These are phyloP conservation scores for Plasmodium knowlesi DNA, from an alignment of 169 alveolate genomes.

Conservation along the genomic window DNA sequence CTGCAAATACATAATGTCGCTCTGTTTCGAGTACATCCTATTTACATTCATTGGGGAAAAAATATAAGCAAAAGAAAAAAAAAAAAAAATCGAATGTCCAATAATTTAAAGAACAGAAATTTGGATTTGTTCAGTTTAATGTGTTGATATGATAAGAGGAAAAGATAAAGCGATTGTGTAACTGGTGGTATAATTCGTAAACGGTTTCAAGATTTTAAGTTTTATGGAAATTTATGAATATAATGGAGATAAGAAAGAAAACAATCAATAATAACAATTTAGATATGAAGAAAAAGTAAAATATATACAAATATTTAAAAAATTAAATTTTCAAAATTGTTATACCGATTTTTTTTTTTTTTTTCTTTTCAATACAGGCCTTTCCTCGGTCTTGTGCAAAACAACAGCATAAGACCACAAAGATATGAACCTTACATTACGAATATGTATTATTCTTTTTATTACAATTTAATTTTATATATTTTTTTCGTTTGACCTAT, in stretches of 20 bases:
- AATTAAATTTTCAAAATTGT: neutral
- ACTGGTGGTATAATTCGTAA: neutral
- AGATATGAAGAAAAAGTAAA: neutral
- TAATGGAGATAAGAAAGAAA: neutral
- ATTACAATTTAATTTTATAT: neutral
- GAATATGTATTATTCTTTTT: neutral
- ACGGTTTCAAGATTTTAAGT: neutral
- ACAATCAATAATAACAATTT: neutral
- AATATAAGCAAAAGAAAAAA: neutral
- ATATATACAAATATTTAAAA: conserved; percentile 7
- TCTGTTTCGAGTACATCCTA: conserved; percentile 28
- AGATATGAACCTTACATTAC: neutral
- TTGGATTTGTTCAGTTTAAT: neutral
- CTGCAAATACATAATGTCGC: conserved; percentile 1
- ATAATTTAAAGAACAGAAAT: conserved; percentile 3
- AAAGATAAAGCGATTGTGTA: neutral
- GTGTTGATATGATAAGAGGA: neutral
- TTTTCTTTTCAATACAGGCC: neutral
- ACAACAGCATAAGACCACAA: neutral
- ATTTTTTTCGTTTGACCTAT: neutral
- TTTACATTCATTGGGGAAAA: neutral
- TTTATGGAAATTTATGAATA: neutral
- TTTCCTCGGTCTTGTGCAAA: neutral
- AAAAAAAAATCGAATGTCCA: neutral
- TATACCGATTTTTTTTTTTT: conserved; percentile 5